Evolutionary conservation across 2,329 filamentous ascomycete genomes (phyloP), one percentile per base, ranked within the genome.

Genomic region (Trematosphaeria pertusa): DNA sequence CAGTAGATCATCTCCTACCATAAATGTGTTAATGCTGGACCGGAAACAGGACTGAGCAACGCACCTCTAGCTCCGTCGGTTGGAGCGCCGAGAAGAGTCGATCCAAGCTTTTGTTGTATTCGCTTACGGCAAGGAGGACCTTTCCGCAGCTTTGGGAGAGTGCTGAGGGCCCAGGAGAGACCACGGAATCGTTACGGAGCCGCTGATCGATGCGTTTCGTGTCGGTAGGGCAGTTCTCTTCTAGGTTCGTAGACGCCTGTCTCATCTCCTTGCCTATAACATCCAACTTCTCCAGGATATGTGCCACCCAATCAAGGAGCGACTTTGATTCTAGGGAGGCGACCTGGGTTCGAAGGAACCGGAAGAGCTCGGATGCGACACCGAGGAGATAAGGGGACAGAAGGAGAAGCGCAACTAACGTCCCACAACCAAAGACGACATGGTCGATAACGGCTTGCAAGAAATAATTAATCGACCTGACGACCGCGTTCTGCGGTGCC

Each of bases 111-210:
- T 50, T 42, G 28, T 42, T 50, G 33, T 50, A 42, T 26, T 38
- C 36, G 37, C 47, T 45, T 20, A 50, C 47, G 30, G 47, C 47
- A 22, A 50, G 47, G 15, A 50, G 34, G 12, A 50, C 47, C n/a
- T 50, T 50, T 18, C 47, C 47, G 34, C 47, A 50, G 10, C 15
- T 37, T 21, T 45, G 42, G 11, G 47, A 37, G n/a, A 50, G 24
- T 10, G 37, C 38, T 8, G 31, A 3, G 4, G 34, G 28, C 20
- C 43, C 47, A 6, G 47, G 42, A 14, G 28, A 18, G 24, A 10
- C 21, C 26, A 32, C 21, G 14, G 37, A 24, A 22, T 49, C 46
- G 28, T 38, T n/a, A n/a, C n/a, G n/a, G n/a, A n/a, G n/a, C n/a
- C n/a, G n/a, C n/a, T n/a, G n/a, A n/a, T n/a, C n/a, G n/a, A n/a